Evolutionary conservation across 441 rosid genomes (phyloP).

Genomic region (Corymbia citriodora): DNA sequence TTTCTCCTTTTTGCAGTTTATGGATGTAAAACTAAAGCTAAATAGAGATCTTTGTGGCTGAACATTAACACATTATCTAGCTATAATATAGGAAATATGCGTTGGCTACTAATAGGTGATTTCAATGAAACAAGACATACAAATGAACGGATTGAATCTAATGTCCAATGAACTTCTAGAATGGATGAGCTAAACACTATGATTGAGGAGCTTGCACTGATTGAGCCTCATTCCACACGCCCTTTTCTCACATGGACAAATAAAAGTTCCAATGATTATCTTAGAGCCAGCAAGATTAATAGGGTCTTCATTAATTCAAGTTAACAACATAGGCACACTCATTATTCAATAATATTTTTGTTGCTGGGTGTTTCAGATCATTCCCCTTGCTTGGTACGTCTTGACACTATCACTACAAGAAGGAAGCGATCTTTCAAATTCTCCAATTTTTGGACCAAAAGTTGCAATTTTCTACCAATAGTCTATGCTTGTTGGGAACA

Average conservation of each 20-base stretch:
- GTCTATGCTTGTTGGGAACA: neutral
- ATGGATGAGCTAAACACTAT: neutral
- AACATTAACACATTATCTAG: neutral
- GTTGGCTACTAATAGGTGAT: neutral
- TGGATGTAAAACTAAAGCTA: neutral
- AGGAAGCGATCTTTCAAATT: neutral
- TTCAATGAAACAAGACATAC: neutral
- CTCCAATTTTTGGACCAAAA: no score
- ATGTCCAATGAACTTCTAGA: accelerated
- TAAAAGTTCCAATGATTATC: no score
- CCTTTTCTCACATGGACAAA: neutral
- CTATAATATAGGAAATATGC: neutral
- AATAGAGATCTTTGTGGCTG: neutral
- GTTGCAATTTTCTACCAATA: no score
- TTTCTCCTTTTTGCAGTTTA: neutral
- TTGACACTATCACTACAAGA: neutral
- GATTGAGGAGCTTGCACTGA: neutral
- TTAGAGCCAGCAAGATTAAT: neutral
- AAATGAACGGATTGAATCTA: neutral
- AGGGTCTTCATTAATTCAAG: neutral
- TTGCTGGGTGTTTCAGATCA: neutral
- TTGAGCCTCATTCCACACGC: neutral
- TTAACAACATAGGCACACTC: neutral
- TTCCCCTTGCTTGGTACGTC: neutral
- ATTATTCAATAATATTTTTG: neutral